phyloP scores from a whole-genome alignment of 2,329 filamentous ascomycete species.

The Zymoseptoria tritici region DNA sequence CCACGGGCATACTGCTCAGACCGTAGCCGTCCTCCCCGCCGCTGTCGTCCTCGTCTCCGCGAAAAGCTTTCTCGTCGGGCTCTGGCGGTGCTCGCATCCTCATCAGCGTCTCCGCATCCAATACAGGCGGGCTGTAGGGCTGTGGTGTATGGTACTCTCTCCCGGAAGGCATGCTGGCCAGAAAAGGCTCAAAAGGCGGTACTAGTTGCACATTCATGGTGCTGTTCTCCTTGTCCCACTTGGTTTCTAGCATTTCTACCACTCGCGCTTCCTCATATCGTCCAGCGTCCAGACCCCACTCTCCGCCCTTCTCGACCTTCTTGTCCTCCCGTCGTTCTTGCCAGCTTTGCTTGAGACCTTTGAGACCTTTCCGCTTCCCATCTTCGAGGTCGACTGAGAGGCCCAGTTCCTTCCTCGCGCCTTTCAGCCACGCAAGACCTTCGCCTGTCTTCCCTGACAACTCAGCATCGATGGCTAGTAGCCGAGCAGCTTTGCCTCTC shows the following conservation, averaged over 20 bases:
- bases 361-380: slow-evolving; percentile 50
- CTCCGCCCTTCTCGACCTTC: slow-evolving; percentile 62
- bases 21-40: slow-evolving; percentile 34
- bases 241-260: slow-evolving; percentile 75
- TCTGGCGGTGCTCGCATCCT: slow-evolving; percentile 52
- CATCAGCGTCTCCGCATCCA: slow-evolving; percentile 58
- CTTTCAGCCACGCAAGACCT: slow-evolving; percentile 78
- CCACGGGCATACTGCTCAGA: slow-evolving; percentile 31
- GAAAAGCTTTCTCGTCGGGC: slow-evolving; percentile 36
- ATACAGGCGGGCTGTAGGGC: slow-evolving; percentile 55
- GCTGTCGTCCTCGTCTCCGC: slow-evolving; percentile 41
- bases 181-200: slow-evolving; percentile 61
- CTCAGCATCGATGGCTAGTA: slow-evolving; percentile 86
- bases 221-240: slow-evolving; percentile 91
- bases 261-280: slow-evolving; percentile 77
- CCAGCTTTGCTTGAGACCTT: slow-evolving; percentile 65
- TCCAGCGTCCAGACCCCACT: slow-evolving; percentile 78
- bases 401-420: slow-evolving; percentile 68
- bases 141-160: slow-evolving; percentile 73
- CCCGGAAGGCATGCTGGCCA: slow-evolving; percentile 77
- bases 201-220: slow-evolving; percentile 79
- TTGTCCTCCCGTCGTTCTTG: slow-evolving; percentile 72
- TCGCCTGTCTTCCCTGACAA: slow-evolving; percentile 71
- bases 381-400: slow-evolving; percentile 41
- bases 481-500: slow-evolving; percentile 78